Evolutionary conservation across 2,329 filamentous ascomycete genomes (phyloP).

Genomic region (Pseudogymnoascus verrucosus): DNA sequence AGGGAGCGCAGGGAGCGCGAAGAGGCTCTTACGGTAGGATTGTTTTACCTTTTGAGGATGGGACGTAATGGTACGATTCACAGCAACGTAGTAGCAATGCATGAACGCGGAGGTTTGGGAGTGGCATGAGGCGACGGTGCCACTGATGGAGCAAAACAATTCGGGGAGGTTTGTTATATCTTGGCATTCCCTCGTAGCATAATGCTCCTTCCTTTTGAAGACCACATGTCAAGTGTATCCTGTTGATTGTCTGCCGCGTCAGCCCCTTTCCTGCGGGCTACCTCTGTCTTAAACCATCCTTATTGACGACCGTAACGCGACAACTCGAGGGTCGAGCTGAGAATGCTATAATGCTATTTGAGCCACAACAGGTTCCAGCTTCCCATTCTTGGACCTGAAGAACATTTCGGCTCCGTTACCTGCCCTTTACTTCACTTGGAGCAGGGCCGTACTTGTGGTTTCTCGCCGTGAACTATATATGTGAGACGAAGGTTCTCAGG

Average conservation of each 20-base stretch:
- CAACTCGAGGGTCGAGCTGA: background rate
- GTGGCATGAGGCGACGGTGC: background rate
- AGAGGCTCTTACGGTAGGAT: constrained; percentile 4
- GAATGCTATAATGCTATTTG: background rate
- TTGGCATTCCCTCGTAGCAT: constrained; percentile 1
- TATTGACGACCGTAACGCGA: background rate
- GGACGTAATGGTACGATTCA: background rate
- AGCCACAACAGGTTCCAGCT: background rate
- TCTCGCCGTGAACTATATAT: background rate
- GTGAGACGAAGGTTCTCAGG: background rate
- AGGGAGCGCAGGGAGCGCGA: background rate
- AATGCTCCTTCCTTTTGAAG: background rate
- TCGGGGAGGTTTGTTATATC: background rate
- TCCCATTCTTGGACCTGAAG: background rate
- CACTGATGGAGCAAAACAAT: constrained; percentile 4
- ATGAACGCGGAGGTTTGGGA: constrained; percentile 1
- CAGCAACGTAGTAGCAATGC: background rate
- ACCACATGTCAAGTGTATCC: constrained; percentile 1
- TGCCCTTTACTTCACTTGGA: background rate
- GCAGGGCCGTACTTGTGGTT: background rate
- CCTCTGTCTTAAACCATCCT: background rate
- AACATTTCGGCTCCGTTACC: background rate
- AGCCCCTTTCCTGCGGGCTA: background rate
- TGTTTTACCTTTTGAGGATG: background rate
- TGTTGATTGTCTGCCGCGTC: background rate